phyloP scores from a whole-genome alignment of 108 stramenopile genomes.

The Stephanodiscus triporus region DNA sequence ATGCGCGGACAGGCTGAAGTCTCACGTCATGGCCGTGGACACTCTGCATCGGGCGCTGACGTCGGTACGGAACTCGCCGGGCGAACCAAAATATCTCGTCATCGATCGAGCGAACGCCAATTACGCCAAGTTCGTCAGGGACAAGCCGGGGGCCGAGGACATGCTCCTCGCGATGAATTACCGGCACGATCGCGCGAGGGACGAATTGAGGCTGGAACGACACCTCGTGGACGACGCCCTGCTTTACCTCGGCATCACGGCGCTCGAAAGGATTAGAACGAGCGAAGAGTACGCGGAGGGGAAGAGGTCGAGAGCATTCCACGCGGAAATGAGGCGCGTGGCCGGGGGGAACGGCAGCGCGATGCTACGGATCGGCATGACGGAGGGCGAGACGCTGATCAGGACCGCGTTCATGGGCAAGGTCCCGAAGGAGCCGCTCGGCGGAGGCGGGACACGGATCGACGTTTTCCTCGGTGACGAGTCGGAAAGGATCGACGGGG shows the following conservation, averaged over 20 bases:
- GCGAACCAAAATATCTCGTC: conserved; percentile 60
- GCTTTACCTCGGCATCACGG: conserved; percentile 78
- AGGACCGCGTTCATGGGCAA: conserved; percentile 55
- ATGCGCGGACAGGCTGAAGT: conserved; percentile 69
- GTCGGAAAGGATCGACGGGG: conserved; percentile 39
- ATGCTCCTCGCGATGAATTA: conserved; percentile 80
- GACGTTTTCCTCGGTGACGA: conserved; percentile 53
- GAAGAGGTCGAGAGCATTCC: conserved; percentile 51
- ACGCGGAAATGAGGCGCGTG: conserved; percentile 44
- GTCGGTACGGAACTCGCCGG: conserved; percentile 53
- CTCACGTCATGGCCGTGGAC: conserved; percentile 75
- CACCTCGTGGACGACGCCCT: conserved; percentile 68
- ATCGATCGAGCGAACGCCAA: conserved; percentile 67
- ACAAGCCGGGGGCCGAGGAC: conserved; percentile 77
- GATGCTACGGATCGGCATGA: conserved; percentile 23
- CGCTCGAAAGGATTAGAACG: conserved; percentile 66
- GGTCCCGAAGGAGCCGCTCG: conserved; percentile 71
- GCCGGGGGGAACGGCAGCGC: conserved; percentile 14
- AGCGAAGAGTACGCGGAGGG: conserved; percentile 62
- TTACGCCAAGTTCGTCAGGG: conserved; percentile 54
- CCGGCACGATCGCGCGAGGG: conserved; percentile 23
- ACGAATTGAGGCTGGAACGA: conserved; percentile 55
- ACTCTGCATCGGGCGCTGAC: conserved; percentile 63
- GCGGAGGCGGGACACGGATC: conserved; percentile 58
- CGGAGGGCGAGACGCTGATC: conserved; percentile 24